phyloP scores from a whole-genome alignment of 2,329 filamentous ascomycete genomes.

The Pseudogymnoascus sp. region DNA sequence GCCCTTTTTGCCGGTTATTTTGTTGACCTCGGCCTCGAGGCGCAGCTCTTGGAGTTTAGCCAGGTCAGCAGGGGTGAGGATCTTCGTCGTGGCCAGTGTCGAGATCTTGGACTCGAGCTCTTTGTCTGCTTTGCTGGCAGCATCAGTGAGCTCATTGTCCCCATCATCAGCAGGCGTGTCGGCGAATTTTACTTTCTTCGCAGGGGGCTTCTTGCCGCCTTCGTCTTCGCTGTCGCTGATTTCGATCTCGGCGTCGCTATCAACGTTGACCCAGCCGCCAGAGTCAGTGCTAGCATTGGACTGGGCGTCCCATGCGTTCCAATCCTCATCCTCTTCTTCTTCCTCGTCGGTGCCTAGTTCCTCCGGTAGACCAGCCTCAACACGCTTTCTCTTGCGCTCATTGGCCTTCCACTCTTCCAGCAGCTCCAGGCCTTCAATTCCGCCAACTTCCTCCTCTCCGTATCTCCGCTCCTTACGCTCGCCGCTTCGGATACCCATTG shows the following conservation, averaged over 20 bases:
- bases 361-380: conserved; percentile 61
- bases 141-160: conserved; percentile 38
- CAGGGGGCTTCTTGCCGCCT: conserved; percentile 41
- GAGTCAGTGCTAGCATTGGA: conserved; percentile 58
- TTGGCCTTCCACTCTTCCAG: conserved; percentile 92
- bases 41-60: conserved; percentile 88
- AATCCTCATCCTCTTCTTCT: conserved; percentile 52
- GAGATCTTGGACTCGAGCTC: conserved; percentile 42
- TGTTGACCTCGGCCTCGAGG: conserved; percentile 62
- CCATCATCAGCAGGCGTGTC: conserved; percentile 29
- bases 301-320: conserved; percentile 54
- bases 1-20: conserved; percentile 46
- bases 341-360: conserved; percentile 54
- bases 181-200: conserved; percentile 55
- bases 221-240: conserved; percentile 71
- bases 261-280: conserved; percentile 88
- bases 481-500: conserved; percentile 71
- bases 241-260: conserved; percentile 72
- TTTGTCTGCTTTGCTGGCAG: conserved; percentile 36
- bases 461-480: conserved; percentile 71
- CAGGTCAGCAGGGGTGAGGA: conserved; percentile 93
- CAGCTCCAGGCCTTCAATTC: conserved; percentile 86
- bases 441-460: conserved; percentile 71
- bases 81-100: conserved; percentile 82
- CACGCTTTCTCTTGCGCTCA: conserved; percentile 66